Evolutionary conservation across 2,329 filamentous ascomycete species (phyloP).

Genomic region (Knufia petricola): DNA sequence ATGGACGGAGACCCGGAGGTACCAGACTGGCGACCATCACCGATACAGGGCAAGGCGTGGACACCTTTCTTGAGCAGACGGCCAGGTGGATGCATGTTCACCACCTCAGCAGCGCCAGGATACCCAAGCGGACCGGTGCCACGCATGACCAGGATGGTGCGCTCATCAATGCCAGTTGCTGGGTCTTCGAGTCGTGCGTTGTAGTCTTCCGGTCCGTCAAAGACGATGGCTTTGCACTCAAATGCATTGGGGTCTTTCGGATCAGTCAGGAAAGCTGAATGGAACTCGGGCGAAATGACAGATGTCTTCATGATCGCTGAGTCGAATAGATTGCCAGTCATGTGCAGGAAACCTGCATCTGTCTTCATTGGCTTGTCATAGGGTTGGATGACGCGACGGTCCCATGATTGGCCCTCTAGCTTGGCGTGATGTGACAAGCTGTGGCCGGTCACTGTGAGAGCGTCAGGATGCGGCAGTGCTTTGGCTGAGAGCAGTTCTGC

Average conservation of each 20-base stretch:
- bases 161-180: constrained; percentile 30
- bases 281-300: constrained; percentile 40
- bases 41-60: constrained; percentile 41
- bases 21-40: constrained; percentile 47
- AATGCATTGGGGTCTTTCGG: constrained; percentile 41
- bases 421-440: constrained; percentile 34
- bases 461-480: constrained; percentile 34
- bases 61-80: constrained; percentile 39
- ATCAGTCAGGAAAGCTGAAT: constrained; percentile 36
- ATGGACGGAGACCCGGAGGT: constrained; percentile 48
- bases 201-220: constrained; percentile 45
- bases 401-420: constrained; percentile 39
- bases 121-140: constrained; percentile 42
- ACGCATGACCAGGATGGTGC: constrained; percentile 41
- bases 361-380: constrained; percentile 39
- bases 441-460: constrained; percentile 40
- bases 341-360: constrained; percentile 44
- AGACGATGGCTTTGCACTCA: constrained; percentile 39
- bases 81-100: constrained; percentile 44
- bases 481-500: constrained; percentile 43
- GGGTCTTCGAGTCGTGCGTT: constrained; percentile 35
- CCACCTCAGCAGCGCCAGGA: constrained; percentile 43
- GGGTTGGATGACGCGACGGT: constrained; percentile 38
- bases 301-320: constrained; percentile 47
- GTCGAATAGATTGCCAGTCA: constrained; percentile 40